Percentiles rank a stretch among this genome's conserved stretches.
These are phyloP conservation scores for Carnegiea gigantea DNA, from an alignment of 179 eudicot species.

Conservation along the genomic window DNA sequence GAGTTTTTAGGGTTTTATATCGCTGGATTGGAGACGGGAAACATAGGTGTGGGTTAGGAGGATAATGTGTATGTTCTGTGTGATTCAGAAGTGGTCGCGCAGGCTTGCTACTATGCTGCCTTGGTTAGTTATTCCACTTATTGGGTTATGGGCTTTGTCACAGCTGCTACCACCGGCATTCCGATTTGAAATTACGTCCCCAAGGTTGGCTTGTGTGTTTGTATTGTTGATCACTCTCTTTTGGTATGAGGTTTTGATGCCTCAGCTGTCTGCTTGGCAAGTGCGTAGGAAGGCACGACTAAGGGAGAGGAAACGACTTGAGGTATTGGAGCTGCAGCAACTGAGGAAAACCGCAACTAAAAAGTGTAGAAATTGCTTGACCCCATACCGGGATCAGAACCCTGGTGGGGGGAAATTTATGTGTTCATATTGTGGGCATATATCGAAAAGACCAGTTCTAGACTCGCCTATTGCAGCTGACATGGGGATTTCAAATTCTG, in stretches of 20 bases:
- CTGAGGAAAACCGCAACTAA: conserved; percentile 88
- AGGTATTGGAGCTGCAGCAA: conserved; percentile 86
- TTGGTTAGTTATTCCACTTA: conserved; percentile 95
- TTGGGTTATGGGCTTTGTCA: conserved; percentile 89
- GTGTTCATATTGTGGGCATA: conserved; percentile 96
- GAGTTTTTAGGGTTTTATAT: conserved; percentile 27
- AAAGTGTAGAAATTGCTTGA: conserved; percentile 90
- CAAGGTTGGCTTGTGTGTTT: conserved; percentile 86
- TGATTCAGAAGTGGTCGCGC: conserved; percentile 98
- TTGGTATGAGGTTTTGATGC: conserved; percentile 98
- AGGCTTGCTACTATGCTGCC: conserved; percentile 98
- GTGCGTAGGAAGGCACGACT: conserved; percentile 69
- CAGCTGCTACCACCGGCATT: conserved; percentile 92
- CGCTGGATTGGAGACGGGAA: background rate
- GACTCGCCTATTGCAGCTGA: conserved; percentile 82
- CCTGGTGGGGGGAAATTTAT: conserved; percentile 92
- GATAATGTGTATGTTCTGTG: conserved; percentile 99
- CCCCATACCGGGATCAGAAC: conserved; percentile 84
- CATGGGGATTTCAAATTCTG: conserved; percentile 53
- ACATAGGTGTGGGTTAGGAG: conserved; percentile 37
- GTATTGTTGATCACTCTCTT: conserved; percentile 80
- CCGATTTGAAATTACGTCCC: conserved; percentile 88
- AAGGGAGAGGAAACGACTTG: conserved; percentile 79
- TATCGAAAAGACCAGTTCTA: conserved; percentile 88
- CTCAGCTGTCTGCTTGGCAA: conserved; percentile 85